These are phyloP conservation scores for Phylloporus arenicola DNA, from an alignment of 768 basidiomycete genomes.

Conservation along the genomic window DNA sequence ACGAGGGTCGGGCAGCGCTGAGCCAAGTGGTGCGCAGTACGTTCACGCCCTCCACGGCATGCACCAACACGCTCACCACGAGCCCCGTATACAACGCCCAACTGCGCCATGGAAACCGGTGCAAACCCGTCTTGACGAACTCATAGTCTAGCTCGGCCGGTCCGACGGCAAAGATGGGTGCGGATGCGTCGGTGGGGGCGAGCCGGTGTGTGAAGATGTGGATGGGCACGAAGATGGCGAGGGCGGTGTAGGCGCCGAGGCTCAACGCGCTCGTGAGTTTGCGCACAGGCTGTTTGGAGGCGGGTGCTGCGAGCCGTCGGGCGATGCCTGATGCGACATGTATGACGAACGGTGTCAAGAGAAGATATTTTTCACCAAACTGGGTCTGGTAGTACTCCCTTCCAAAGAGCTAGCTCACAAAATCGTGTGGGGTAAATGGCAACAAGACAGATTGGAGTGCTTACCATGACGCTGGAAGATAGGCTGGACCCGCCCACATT, in stretches of 20 bases:
- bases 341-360: constrained; percentile 58
- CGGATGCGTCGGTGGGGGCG: constrained; percentile 39
- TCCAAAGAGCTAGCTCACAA: constrained; percentile 55
- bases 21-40: constrained; percentile 48
- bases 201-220: constrained; percentile 69
- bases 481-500: no score
- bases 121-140: constrained; percentile 71
- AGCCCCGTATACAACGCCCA: constrained; percentile 62
- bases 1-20: constrained; percentile 3
- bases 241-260: constrained; percentile 56
- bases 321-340: constrained; percentile 57
- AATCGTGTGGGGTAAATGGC: no score
- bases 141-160: constrained; percentile 80
- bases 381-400: constrained; percentile 81
- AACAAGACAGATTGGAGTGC: no score
- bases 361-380: constrained; percentile 60
- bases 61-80: constrained; percentile 49
- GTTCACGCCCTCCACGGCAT: constrained; percentile 56
- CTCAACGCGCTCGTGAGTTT: constrained; percentile 45
- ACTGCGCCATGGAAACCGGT: constrained; percentile 55
- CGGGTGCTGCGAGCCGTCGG: constrained; percentile 41
- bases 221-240: constrained; percentile 53
- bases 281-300: constrained; percentile 23
- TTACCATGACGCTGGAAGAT: no score
- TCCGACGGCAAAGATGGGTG: constrained; percentile 44